Evolutionary conservation across 2,329 filamentous ascomycete genomes (phyloP).

Genomic region (Penicillium sumatraense): DNA sequence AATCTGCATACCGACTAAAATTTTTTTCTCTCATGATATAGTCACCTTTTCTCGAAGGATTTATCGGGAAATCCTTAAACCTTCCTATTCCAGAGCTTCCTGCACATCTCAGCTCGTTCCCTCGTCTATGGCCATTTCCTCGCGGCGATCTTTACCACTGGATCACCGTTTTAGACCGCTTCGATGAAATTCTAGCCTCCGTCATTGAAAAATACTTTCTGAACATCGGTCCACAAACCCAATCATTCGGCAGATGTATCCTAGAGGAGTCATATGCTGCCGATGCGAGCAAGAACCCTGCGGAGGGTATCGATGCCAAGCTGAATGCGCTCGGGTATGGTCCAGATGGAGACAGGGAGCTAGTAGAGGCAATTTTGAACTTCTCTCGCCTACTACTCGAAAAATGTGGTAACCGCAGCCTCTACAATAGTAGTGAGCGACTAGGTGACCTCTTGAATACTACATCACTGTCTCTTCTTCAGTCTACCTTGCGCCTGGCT

Average conservation of each 20-base stretch:
- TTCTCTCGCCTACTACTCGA: slow-evolving; percentile 90
- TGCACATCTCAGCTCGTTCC: slow-evolving; percentile 76
- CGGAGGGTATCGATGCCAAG: slow-evolving; percentile 58
- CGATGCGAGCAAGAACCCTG: slow-evolving; percentile 63
- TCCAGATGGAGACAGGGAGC: slow-evolving; percentile 75
- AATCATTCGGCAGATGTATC: slow-evolving; percentile 65
- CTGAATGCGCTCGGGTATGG: slow-evolving; percentile 67
- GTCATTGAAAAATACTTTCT: slow-evolving; percentile 83
- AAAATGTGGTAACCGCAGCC: slow-evolving; percentile 93
- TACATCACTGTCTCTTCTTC: slow-evolving; percentile 77
- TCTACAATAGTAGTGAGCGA: slow-evolving; percentile 92
- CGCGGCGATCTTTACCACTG: slow-evolving; percentile 97
- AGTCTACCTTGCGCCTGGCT: slow-evolving; percentile 76
- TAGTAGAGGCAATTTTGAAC: slow-evolving; percentile 78
- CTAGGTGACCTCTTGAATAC: slow-evolving; percentile 88
- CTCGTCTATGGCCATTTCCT: slow-evolving; percentile 90
- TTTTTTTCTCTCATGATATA: slow-evolving; percentile 47
- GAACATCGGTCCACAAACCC: slow-evolving; percentile 76
- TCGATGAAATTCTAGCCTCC: slow-evolving; percentile 83
- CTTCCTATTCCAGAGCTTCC: slow-evolving; percentile 75
- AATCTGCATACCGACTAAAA: slow-evolving; percentile 22
- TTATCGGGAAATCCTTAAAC: slow-evolving; percentile 70
- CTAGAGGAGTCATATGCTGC: slow-evolving; percentile 52
- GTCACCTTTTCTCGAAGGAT: slow-evolving; percentile 86
- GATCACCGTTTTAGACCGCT: slow-evolving; percentile 92